Percentiles rank a stretch among this genome's conserved stretches.
Evolutionary conservation across 192 early-diverging fungal species (phyloP).

Genomic region (Haplosporangium gracile): DNA sequence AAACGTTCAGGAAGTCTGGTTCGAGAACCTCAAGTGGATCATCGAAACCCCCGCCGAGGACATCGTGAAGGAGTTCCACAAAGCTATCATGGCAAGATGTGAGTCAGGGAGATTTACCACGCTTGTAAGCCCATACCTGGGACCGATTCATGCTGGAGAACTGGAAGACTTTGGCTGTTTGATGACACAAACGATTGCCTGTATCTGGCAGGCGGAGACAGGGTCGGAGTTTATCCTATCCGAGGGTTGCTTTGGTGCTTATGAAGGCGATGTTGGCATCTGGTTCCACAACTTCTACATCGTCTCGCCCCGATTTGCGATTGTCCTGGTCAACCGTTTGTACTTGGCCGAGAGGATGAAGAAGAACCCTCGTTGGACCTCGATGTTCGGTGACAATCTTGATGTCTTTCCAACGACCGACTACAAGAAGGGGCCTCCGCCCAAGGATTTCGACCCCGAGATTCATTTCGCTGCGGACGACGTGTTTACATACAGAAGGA

Average conservation of each 20-base stretch:
- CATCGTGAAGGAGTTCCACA: constrained; percentile 8
- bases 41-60: constrained; percentile 34
- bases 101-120: not conserved
- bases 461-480: constrained; percentile 18
- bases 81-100: not conserved
- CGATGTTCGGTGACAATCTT: constrained; percentile 21
- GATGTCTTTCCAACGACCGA: constrained; percentile 11
- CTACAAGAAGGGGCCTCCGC: constrained; percentile 13
- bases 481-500: constrained; percentile 24
- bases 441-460: not conserved
- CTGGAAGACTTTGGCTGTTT: constrained; percentile 19
- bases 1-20: constrained; percentile 32
- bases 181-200: not conserved
- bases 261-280: constrained; percentile 20
- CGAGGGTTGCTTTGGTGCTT: constrained; percentile 43
- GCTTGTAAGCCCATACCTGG: constrained; percentile 4
- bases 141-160: constrained; percentile 25
- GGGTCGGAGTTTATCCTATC: constrained; percentile 50
- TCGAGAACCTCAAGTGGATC: not conserved
- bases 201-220: constrained; percentile 50
- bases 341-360: not conserved
- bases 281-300: constrained; percentile 46
- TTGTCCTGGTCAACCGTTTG: constrained; percentile 32
- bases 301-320: constrained; percentile 48
- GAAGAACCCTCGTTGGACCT: not conserved